Conservation (phyloP, 129 eudicot species). For the Pittosporum tobira region DNA sequence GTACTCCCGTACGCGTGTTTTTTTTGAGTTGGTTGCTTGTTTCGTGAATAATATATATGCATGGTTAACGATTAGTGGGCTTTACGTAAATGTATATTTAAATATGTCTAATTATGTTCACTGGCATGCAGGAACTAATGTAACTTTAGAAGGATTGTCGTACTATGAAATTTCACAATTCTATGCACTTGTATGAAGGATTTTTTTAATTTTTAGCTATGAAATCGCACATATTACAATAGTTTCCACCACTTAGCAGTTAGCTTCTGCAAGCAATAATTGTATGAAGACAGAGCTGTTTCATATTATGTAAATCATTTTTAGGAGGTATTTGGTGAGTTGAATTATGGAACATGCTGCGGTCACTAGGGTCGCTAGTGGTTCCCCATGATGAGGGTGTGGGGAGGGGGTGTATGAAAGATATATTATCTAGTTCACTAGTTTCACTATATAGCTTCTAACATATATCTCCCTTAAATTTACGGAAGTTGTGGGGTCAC, state of each 20-base stretch:
- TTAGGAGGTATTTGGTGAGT: conserved; percentile 8
- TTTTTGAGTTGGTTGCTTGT: conserved; percentile 16
- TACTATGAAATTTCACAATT: background rate
- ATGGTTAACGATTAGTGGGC: background rate
- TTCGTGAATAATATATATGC: too few relatives aligned
- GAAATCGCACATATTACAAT: background rate
- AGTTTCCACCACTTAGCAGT: background rate
- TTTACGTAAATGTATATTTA: background rate
- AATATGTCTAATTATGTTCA: background rate
- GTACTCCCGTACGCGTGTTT: conserved; percentile 9
- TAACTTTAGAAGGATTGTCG: too few relatives aligned
- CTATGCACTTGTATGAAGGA: too few relatives aligned
- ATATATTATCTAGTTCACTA: background rate
- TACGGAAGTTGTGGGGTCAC: background rate
- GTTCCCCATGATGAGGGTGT: background rate
- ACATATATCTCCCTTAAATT: too few relatives aligned
- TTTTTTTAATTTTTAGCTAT: too few relatives aligned
- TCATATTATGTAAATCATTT: background rate
- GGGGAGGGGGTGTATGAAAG: too few relatives aligned
- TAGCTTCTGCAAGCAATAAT: background rate
- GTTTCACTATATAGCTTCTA: too few relatives aligned
- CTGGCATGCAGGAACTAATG: background rate
- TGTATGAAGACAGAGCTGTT: background rate
- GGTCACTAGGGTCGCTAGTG: background rate
- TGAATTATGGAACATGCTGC: background rate